These are phyloP conservation scores for Allium sativum DNA, from an alignment of 106 monocot species.

Conservation along the genomic window DNA sequence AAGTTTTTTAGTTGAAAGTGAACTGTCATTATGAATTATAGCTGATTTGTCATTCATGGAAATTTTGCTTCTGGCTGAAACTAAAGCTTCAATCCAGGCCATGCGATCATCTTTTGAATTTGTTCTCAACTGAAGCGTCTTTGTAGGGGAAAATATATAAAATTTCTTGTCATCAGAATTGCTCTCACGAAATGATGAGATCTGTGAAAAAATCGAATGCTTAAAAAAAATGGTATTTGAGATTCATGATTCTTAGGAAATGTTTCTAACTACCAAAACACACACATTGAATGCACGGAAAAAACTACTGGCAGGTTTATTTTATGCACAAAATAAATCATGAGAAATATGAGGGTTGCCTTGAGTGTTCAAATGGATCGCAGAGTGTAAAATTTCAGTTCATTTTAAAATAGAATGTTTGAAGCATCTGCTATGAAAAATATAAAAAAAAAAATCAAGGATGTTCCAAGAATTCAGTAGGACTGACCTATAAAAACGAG, in stretches of 20 bases:
- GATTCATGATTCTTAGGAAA: slow-evolving; percentile 6
- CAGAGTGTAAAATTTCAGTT: no score
- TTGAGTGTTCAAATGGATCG: no score
- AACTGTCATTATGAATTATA: slow-evolving; percentile 25
- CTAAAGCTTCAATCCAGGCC: slow-evolving; percentile 84
- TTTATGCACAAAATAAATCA: no score
- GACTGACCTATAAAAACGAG: no score
- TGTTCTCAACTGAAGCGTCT: slow-evolving; percentile 73
- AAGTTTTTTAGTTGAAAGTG: slow-evolving; percentile 73
- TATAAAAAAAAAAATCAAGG: no score
- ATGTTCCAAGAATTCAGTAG: no score
- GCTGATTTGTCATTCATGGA: slow-evolving; percentile 22
- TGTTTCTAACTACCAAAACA: background rate
- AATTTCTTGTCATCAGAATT: slow-evolving; percentile 70
- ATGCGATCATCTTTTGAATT: slow-evolving; percentile 63
- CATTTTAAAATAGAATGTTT: no score
- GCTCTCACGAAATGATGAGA: slow-evolving; percentile 78
- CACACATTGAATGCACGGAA: background rate
- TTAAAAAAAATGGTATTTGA: background rate
- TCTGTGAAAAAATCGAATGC: slow-evolving; percentile 19
- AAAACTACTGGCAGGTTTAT: no score
- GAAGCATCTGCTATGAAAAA: no score
- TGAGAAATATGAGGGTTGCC: no score
- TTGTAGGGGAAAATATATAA: slow-evolving; percentile 81
- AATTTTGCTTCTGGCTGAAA: slow-evolving; percentile 43